Base-by-base conservation (phyloP, 1,284 basidiomycete genomes). In the Boletus sp. region DNA sequence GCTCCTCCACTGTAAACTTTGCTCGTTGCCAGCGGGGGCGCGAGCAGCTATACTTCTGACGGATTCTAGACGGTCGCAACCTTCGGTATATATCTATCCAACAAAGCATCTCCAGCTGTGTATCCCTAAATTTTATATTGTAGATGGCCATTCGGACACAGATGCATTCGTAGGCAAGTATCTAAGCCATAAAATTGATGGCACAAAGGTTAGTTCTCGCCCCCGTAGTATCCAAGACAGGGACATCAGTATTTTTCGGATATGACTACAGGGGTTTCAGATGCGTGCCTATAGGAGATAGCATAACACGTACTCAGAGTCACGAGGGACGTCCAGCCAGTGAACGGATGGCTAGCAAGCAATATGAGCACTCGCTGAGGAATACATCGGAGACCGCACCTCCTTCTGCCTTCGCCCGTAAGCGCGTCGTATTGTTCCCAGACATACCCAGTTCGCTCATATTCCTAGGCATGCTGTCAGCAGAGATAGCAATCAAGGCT, bases 341-440 rank as follows among this genome's bases (percentile, higher is more conserved):
- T 93, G 71, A 94, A 94, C 0, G 91, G 91, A 66, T 93, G 89
- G 58, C 91, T 91, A 47, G 49, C n/a, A 29, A 39, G 48, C 19
- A 46, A 42, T n/a, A 44, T 51, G 23, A 52, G 43, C 40, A 51
- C 29, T 45, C 27, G 32, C 36, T 37, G 37, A 30, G 32, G 12
- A 43, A 51, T 23, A 38, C 22, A 43, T 19, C 22, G 51, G 12
- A 42, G 41, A 49, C 67, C 71, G 50, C 56, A 82, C 90, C 88
- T 93, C 70, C 93, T 73, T 61, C 78, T 79, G 1, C 94, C 94
- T 60, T 89, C 78, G 12, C 94, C 94, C 9, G 81, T 90, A 8
- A 74, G 68, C 0, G 91, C 72, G 63, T 97, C 87, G 66, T 96
- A 97, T 67, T 97, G 94, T 67, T 97, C 94, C 92, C 94, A 97